phyloP scores from a whole-genome alignment of 2,329 filamentous ascomycete genomes.

The Fusarium bactridioides region DNA sequence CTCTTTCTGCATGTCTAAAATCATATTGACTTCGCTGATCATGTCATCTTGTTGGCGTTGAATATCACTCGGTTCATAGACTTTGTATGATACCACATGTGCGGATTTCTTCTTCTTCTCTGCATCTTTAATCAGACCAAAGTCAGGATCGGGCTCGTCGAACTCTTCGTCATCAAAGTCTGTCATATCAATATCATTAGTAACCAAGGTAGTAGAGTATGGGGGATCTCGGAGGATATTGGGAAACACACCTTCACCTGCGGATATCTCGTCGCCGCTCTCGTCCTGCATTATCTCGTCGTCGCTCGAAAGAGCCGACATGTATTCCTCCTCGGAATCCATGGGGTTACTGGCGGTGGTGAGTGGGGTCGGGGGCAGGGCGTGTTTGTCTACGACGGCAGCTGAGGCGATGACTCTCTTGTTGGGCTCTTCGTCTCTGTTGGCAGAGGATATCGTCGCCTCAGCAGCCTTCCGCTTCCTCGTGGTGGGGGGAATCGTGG shows the following conservation, averaged over 20 bases:
- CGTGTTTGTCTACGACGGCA: constrained; percentile 46
- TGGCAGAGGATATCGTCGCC: constrained; percentile 63
- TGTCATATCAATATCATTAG: constrained; percentile 37
- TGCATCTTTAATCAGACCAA: constrained; percentile 67
- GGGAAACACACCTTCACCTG: constrained; percentile 55
- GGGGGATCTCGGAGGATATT: neutral
- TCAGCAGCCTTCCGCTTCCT: constrained; percentile 72
- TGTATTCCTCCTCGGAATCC: constrained; percentile 96
- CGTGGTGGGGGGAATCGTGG: constrained; percentile 67
- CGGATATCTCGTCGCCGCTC: constrained; percentile 75
- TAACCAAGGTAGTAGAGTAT: constrained; percentile 3
- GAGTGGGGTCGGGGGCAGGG: constrained; percentile 65
- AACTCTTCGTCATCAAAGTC: constrained; percentile 68
- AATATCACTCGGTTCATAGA: constrained; percentile 82
- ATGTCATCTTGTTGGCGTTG: constrained; percentile 85
- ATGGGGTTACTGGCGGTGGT: constrained; percentile 69
- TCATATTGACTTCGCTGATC: constrained; percentile 88
- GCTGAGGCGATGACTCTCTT: constrained; percentile 67
- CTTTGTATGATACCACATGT: constrained; percentile 86
- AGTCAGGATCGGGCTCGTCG: constrained; percentile 63
- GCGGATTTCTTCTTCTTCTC: constrained; percentile 75
- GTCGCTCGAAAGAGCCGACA: constrained; percentile 80
- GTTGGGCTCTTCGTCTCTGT: constrained; percentile 53
- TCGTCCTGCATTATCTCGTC: constrained; percentile 78
- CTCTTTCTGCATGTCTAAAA: constrained; percentile 88